Evolutionary conservation across 495 filamentous ascomycete genomes (phyloP).

Genomic region (Cercophora samala): DNA sequence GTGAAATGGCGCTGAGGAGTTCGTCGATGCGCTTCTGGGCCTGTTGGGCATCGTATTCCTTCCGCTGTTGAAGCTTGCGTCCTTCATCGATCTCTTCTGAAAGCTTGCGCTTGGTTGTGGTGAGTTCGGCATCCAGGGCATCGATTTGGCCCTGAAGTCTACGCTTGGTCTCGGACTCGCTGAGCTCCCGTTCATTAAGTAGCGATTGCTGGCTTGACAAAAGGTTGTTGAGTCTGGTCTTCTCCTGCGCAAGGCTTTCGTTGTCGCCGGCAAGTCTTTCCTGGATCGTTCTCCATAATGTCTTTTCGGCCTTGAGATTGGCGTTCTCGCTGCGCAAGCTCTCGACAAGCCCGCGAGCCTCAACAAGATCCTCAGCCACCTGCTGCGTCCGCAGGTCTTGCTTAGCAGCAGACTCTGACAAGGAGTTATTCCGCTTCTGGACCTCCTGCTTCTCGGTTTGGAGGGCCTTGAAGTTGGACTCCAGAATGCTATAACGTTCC

Average conservation of each 20-base stretch:
- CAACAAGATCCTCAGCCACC: constrained; percentile 87
- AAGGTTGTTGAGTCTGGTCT: constrained; percentile 70
- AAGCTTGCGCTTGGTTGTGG: constrained; percentile 75
- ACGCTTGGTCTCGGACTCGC: constrained; percentile 75
- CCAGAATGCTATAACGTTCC: constrained; percentile 86
- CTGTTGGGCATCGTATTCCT: constrained; percentile 84
- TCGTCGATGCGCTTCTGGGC: constrained; percentile 87
- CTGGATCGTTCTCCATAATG: constrained; percentile 87
- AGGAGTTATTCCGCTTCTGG: constrained; percentile 68
- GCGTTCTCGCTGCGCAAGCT: constrained; percentile 86
- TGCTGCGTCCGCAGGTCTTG: constrained; percentile 88
- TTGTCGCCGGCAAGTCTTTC: constrained; percentile 82
- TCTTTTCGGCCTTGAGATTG: constrained; percentile 90
- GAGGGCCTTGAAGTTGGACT: constrained; percentile 76
- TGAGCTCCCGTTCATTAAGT: constrained; percentile 83
- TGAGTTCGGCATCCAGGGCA: constrained; percentile 71
- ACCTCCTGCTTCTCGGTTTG: constrained; percentile 81
- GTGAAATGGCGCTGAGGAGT: constrained; percentile 69
- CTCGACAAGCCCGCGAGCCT: constrained; percentile 74
- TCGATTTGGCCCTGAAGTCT: constrained; percentile 74
- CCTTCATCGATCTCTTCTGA: constrained; percentile 77
- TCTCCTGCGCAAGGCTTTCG: constrained; percentile 77
- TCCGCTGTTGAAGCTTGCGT: constrained; percentile 71
- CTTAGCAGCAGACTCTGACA: constrained; percentile 79
- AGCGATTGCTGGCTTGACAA: constrained; percentile 78